Evolutionary conservation across 2,329 filamentous ascomycete genomes (phyloP), one percentile per base, ranked within the genome.

Genomic region (Fusarium penzigii): DNA sequence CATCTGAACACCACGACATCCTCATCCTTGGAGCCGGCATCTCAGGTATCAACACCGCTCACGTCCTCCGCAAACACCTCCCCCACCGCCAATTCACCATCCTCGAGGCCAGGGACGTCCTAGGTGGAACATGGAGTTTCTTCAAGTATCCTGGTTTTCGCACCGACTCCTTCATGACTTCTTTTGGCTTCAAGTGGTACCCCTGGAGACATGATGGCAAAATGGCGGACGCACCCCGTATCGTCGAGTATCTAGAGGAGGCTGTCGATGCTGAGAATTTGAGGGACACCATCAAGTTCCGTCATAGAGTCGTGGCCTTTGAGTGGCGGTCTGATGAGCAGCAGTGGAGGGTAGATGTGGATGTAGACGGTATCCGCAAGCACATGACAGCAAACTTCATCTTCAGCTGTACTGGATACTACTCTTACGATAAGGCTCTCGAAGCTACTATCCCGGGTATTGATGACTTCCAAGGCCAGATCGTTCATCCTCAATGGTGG

Each of bases 121-220:
- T 92, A 9, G 89, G 89, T 12, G 89, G 89, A 29, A 93, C 89
- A 13, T 93, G 89, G 89, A 82, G 83, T 61, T 81, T 91, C 49
- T 93, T 90, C 77, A 83, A 81, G 42, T 92, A 91, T 65, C 89
- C 88, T 0, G 87, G 89, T 38, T 82, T 92, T 52, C 82, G 85
- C 38, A 87, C 83, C 39, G 85, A 88, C 65, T 86, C 83, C 2
- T 77, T 81, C 61, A 77, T 88, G 59, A 78, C 76, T 49, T 75
- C 82, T 1, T 88, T 86, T 52, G 83, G 84, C 42, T 87, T 92
- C 56, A 68, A 80, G 1, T 94, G 89, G 84, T 78, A 87, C 48
- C 87, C 87, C 3, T 93, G 89, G 89, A 75, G 72, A 9, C 75
- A 82, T 40, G 66, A 72, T 12, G 57, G 66, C 39, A 73, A 76